Conservation (phyloP, 2,329 filamentous ascomycete genomes). For the Fusarium mundagurra region DNA sequence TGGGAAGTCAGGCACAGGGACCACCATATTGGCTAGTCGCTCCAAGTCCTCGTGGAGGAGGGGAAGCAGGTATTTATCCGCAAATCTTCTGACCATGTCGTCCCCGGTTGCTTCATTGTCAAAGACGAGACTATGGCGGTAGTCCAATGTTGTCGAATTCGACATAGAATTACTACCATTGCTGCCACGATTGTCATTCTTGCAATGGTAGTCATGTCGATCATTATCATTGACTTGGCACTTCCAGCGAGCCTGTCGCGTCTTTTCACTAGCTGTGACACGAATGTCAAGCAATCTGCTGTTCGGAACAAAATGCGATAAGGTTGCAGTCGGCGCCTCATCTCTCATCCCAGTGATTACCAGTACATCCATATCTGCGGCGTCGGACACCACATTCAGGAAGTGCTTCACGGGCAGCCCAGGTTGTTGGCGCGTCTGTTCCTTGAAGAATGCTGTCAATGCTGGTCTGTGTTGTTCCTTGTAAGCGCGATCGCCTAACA, state of each 20-base stretch:
- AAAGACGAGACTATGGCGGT: conserved; percentile 55
- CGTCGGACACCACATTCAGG: conserved; percentile 54
- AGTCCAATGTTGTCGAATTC: background rate
- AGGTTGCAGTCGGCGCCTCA: conserved; percentile 22
- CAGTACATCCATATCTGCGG: background rate
- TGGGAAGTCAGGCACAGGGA: background rate
- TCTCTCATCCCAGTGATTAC: background rate
- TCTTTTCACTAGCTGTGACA: conserved; percentile 54
- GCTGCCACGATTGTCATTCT: background rate
- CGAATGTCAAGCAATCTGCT: conserved; percentile 64
- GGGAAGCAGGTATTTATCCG: conserved; percentile 53
- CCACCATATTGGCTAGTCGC: conserved; percentile 47
- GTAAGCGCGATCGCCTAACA: conserved; percentile 65
- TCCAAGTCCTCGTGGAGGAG: conserved; percentile 58
- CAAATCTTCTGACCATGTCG: conserved; percentile 53
- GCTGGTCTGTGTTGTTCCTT: conserved; percentile 68
- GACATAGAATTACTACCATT: background rate
- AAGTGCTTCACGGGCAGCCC: conserved; percentile 63
- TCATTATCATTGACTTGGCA: background rate
- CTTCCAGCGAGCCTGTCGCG: conserved; percentile 46
- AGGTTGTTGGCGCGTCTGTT: conserved; percentile 56
- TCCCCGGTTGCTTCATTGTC: conserved; percentile 58
- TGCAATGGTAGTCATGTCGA: conserved; percentile 47
- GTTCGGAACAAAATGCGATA: conserved; percentile 63
- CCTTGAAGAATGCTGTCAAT: conserved; percentile 62